Evolutionary conservation across 2,329 filamentous ascomycete genomes (phyloP), one percentile per base, ranked within the genome.

Genomic region (Paraconiothyrium sp.): DNA sequence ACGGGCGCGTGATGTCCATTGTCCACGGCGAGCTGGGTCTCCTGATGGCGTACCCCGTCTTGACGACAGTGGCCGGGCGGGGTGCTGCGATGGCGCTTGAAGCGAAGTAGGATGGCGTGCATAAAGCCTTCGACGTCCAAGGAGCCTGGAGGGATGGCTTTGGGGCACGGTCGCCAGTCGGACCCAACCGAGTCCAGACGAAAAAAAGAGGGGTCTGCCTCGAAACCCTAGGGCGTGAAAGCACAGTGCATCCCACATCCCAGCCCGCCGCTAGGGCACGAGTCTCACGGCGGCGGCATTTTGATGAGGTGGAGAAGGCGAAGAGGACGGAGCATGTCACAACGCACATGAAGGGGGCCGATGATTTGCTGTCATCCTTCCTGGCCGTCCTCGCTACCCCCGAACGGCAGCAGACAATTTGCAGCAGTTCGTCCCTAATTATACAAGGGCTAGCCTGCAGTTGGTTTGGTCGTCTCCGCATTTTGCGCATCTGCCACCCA

Each of bases 391-490:
- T 74, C 70, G 72, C 73, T 73, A 65, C 70, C 69, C 72, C 74
- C 72, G 72, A 73, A 75, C 68, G 66, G 68, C 69, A 66, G 68
- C 70, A 71, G 69, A 49, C 73, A 76, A 77, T 74, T 77, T 77
- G 72, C 69, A 77, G 71, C 67, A 72, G 74, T 78, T 77, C 75
- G 74, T 66, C 73, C 71, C 73, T 66, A 75, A 75, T 74, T 69
- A 74, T 72, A 67, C 70, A 76, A 56, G 68, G 70, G 63, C 75
- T 78, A 78, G 74, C 72, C 75, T 72, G 71, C 58, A 72, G 68
- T 76, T 67, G 72, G 75, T 63, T 68, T 77, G 73, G 75, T 69
- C 71, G 72, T 78, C 76, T 77, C 76, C 76, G 76, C 76, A 78
- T 78, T 78, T 74, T 74, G 72, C 75, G 72, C 74, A 74, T 75